Base-by-base conservation (phyloP, 768 basidiomycete species). In the Xerocomus potaroensis region DNA sequence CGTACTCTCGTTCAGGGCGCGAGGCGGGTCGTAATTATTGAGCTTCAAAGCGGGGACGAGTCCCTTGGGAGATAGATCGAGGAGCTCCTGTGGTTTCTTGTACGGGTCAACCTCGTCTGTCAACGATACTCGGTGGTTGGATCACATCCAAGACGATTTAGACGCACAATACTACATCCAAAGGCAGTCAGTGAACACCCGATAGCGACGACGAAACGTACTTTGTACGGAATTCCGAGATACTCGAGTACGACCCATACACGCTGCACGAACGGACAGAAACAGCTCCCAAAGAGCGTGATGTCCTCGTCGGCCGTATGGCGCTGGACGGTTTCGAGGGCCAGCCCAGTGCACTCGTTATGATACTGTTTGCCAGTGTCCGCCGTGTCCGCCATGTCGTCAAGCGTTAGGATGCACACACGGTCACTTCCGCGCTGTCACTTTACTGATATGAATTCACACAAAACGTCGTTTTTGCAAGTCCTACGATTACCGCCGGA, bases 201-300 rank as follows among this genome's bases (percentile, higher is more conserved):
- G n/a, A n/a, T n/a, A n/a, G 19, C 33, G 18, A 4, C 32, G 15
- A 18, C 19, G 9, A 35, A 21, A 51, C 29, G 42, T 69, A 84
- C 85, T 61, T 81, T 78, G 68, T 93, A 91, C 3, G 80, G 77
- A 36, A 90, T 77, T 1, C 71, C 74, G 18, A 88, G 76, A 50
- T 77, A 75, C 62, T 91, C 87, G 24, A 91, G 70, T 0, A 80
- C 75, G 16, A 81, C 74, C 89, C 90, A 92, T 2, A 79, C 85
- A 14, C 89, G 74, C 63, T 91, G 87, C 2, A 90, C 87, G 59
- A 90, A 91, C 0, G 87, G 86, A 60, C 87, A 89, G 58, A 87
- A 87, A 59, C 84, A 87, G 43, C 78, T 75, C 8, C 72, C 81
- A 53, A 87, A 90, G 19, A 91, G 71, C 1, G 78, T 83, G 50